phyloP scores from a whole-genome alignment of 2,329 filamentous ascomycete genomes.

The Fusarium equiseti region DNA sequence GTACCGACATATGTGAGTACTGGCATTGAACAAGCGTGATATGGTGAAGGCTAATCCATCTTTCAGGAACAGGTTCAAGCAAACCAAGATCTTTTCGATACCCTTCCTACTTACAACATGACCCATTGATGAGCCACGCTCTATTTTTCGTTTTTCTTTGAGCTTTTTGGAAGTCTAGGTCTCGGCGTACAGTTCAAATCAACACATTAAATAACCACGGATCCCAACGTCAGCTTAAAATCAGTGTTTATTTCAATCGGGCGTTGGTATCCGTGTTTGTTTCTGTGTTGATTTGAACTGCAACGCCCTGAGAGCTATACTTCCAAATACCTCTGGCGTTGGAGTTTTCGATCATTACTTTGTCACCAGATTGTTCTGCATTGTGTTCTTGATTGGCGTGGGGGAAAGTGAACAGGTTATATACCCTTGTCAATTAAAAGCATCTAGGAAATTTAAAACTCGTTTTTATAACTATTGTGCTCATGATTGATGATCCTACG shows the following conservation, averaged over 20 bases:
- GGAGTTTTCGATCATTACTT: accelerated
- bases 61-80: slow-evolving; percentile 27
- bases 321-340: background rate
- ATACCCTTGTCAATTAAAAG: background rate
- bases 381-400: no score
- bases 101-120: slow-evolving; percentile 22
- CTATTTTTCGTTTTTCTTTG: background rate
- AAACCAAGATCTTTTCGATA: slow-evolving; percentile 19
- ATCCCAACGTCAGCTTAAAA: background rate
- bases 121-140: background rate
- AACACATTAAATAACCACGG: background rate
- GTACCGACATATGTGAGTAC: slow-evolving; percentile 34
- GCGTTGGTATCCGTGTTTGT: background rate
- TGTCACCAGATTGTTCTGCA: background rate
- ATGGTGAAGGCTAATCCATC: background rate
- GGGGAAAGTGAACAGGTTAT: no score
- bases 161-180: background rate
- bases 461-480: background rate
- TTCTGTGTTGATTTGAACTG: background rate
- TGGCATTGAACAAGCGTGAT: accelerated
- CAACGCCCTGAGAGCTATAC: accelerated
- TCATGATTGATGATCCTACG: accelerated
- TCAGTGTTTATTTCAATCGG: background rate
- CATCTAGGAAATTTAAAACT: background rate
- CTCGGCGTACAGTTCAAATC: background rate